Evolutionary conservation across 2,329 filamentous ascomycete species (phyloP).

Genomic region (Aspergillus intermedius): DNA sequence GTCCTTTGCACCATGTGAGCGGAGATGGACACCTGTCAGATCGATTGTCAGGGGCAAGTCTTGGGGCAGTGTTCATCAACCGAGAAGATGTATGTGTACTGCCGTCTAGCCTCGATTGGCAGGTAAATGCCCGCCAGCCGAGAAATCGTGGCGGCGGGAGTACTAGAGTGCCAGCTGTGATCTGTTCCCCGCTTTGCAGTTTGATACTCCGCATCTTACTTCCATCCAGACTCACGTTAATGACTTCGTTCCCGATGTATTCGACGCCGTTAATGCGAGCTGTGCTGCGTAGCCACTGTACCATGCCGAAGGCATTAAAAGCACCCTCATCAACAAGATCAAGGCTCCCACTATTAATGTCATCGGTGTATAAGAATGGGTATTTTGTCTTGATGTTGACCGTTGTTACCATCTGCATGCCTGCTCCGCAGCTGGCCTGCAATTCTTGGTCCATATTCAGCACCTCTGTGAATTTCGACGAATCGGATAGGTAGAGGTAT

Average conservation of each 20-base stretch:
- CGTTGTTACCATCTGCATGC: neutral
- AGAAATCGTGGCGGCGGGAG: constrained; percentile 1
- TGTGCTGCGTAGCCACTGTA: constrained; percentile 6
- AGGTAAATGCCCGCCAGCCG: constrained; percentile 1
- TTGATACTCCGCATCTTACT: neutral
- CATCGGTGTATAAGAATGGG: constrained; percentile 7
- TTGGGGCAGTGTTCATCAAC: constrained; percentile 8
- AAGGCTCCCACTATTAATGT: constrained; percentile 8
- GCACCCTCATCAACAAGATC: constrained; percentile 10
- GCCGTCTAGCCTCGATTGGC: constrained; percentile 10
- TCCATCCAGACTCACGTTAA: neutral
- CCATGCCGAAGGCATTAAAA: constrained; percentile 10
- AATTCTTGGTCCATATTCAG: constrained; percentile 1
- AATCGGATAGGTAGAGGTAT: constrained; percentile 4
- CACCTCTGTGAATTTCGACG: constrained; percentile 1
- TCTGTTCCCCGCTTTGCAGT: neutral
- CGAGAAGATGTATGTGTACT: constrained; percentile 13
- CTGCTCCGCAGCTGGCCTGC: constrained; percentile 2
- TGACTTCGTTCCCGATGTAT: constrained; percentile 4
- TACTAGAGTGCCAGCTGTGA: constrained; percentile 1
- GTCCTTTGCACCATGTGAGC: constrained; percentile 8
- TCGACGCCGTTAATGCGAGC: constrained; percentile 2
- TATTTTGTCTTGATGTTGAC: constrained; percentile 3
- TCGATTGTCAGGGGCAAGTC: constrained; percentile 13
- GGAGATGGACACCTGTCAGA: constrained; percentile 11